phyloP scores from a whole-genome alignment of 1,139 yeast genomes.

The Yamadazyma kanchanaburiensis region DNA sequence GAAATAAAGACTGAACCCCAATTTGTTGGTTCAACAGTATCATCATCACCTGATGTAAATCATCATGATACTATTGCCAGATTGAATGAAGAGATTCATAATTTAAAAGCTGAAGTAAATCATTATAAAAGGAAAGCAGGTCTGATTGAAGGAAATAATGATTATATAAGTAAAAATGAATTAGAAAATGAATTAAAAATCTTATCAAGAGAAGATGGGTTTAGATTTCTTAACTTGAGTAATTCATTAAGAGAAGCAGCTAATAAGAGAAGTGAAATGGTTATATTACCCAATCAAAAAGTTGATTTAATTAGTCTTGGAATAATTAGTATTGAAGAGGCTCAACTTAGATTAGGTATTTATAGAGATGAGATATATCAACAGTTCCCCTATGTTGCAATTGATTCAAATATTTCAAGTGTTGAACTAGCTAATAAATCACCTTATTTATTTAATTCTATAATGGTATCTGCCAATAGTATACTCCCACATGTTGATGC shows the following conservation, averaged over 20 bases:
- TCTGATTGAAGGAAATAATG: conserved; percentile 7
- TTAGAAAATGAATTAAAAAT: conserved; percentile 34
- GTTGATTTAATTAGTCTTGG: conserved; percentile 49
- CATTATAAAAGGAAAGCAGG: conserved; percentile 4
- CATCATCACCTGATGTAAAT: not conserved
- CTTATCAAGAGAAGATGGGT: conserved; percentile 26
- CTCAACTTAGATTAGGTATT: conserved; percentile 39
- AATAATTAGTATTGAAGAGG: conserved; percentile 47
- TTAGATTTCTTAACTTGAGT: conserved; percentile 36
- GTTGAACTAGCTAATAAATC: conserved; percentile 45
- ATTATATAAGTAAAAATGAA: conserved; percentile 28
- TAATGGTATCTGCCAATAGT: conserved; percentile 61
- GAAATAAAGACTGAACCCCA: not conserved
- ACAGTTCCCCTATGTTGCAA: conserved; percentile 53
- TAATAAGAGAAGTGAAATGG: conserved; percentile 33
- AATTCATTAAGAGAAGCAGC: conserved; percentile 30
- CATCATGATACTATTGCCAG: conserved; percentile 2
- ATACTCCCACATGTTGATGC: conserved; percentile 30
- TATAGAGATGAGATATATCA: conserved; percentile 40
- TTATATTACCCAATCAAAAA: conserved; percentile 16
- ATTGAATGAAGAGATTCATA: conserved; percentile 19
- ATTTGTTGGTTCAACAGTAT: not conserved
- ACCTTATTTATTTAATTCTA: conserved; percentile 62
- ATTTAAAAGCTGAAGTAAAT: conserved; percentile 19
- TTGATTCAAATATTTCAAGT: conserved; percentile 45